Conservation (phyloP, 2,329 filamentous ascomycete genomes). For the Parastagonospora avenae region DNA sequence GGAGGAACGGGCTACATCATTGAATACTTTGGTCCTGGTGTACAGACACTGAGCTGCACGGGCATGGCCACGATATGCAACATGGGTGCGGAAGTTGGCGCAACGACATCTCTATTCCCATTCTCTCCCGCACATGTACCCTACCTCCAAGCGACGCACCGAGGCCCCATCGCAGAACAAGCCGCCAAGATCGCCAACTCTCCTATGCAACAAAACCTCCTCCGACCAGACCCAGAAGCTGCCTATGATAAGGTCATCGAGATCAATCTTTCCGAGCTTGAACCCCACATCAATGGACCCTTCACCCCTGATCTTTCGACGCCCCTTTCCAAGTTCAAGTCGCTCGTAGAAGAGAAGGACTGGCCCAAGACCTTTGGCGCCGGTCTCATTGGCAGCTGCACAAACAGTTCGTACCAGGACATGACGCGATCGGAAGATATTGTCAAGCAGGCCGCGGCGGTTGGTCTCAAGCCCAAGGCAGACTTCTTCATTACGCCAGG, state of each 20-base stretch:
- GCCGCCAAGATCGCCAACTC: constrained; percentile 66
- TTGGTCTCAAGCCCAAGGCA: constrained; percentile 86
- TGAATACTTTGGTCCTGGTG: constrained; percentile 90
- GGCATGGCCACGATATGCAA: constrained; percentile 89
- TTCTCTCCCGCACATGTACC: constrained; percentile 83
- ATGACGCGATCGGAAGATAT: constrained; percentile 96
- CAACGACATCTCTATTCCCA: constrained; percentile 94
- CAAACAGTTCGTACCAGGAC: constrained; percentile 98
- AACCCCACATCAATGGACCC: constrained; percentile 96
- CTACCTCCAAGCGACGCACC: constrained; percentile 85
- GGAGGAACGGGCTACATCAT: constrained; percentile 95
- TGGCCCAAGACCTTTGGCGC: constrained; percentile 94
- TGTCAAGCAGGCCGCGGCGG: constrained; percentile 85
- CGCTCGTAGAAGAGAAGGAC: constrained; percentile 78
- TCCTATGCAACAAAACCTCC: constrained; percentile 65
- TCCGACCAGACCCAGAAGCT: constrained; percentile 79
- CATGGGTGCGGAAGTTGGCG: constrained; percentile 73
- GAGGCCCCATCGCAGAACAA: constrained; percentile 70
- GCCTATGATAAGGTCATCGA: constrained; percentile 90
- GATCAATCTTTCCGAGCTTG: constrained; percentile 86
- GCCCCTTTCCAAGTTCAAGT: constrained; percentile 86
- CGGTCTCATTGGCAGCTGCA: constrained; percentile 95
- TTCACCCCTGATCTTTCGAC: constrained; percentile 96
- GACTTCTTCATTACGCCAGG: constrained; percentile 97
- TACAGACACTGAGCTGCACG: constrained; percentile 86